Evolutionary conservation across 2,329 filamentous ascomycete genomes (phyloP).

Genomic region (Thelonectria discophora): DNA sequence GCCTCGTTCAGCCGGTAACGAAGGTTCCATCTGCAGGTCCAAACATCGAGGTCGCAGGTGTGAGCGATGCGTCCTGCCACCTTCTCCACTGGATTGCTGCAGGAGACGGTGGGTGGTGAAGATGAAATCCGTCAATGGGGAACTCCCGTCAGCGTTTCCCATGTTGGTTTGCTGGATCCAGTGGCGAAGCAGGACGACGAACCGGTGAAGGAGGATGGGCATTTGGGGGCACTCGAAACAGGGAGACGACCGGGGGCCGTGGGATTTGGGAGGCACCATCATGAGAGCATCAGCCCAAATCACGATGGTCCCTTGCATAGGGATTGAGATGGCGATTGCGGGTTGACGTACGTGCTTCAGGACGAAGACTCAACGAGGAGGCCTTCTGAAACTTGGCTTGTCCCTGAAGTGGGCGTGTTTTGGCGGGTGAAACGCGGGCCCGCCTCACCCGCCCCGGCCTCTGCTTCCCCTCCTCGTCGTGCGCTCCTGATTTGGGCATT

Average conservation of each 20-base stretch:
- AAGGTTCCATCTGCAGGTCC: conserved; percentile 13
- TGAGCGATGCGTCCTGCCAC: background rate
- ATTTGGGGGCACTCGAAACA: conserved; percentile 2
- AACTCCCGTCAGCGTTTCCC: background rate
- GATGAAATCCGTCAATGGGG: conserved; percentile 15
- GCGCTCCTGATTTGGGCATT: conserved; percentile 14
- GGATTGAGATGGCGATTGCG: background rate
- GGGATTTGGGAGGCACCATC: background rate
- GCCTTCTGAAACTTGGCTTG: conserved; percentile 17
- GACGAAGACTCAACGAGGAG: background rate
- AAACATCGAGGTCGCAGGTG: conserved; percentile 8
- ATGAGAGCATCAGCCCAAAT: conserved; percentile 14
- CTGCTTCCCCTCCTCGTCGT: too few relatives aligned
- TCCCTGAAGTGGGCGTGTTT: conserved; percentile 15
- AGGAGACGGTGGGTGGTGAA: conserved; percentile 3
- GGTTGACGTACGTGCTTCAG: conserved; percentile 9
- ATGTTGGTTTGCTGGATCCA: conserved; percentile 3
- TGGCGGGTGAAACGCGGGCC: conserved; percentile 20
- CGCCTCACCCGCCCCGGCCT: conserved; percentile 10
- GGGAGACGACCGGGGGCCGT: background rate
- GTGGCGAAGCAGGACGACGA: conserved; percentile 9
- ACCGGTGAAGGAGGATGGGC: background rate
- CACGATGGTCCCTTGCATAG: conserved; percentile 5
- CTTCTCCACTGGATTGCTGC: conserved; percentile 4
- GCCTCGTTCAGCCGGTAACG: background rate